Evolutionary conservation across 345 rosid genomes (phyloP).

Genomic region (Rubroshorea leprosula): DNA sequence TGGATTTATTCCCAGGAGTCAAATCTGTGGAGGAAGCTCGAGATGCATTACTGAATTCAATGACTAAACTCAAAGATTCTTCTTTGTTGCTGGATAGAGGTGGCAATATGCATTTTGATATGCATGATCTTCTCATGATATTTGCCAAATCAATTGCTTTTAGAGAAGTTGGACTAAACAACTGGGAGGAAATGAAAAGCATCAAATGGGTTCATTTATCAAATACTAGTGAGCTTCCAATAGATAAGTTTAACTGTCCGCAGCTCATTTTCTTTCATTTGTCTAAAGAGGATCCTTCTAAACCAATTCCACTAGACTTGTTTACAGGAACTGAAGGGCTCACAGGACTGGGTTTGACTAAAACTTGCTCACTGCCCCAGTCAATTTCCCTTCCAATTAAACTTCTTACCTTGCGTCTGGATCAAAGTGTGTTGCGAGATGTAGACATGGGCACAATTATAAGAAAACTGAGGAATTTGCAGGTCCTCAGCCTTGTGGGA

Average conservation of each 20-base stretch:
- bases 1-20: conserved; percentile 1
- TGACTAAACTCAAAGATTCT: not conserved
- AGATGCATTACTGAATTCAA: not conserved
- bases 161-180: not conserved
- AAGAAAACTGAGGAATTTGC: conserved; percentile 9
- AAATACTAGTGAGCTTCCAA: not conserved
- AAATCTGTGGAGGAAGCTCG: conserved; percentile 13
- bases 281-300: not conserved
- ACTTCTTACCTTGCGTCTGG: conserved; percentile 21
- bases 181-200: not conserved
- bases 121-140: conserved; percentile 15
- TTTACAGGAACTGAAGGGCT: conserved; percentile 6
- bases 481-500: conserved; percentile 13
- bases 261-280: conserved; percentile 7
- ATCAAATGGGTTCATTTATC: conserved; percentile 5
- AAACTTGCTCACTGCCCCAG: not conserved
- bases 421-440: not conserved
- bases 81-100: conserved; percentile 7
- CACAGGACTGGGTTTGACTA: conserved; percentile 10
- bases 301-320: not conserved
- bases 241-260: conserved; percentile 10
- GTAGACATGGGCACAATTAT: conserved; percentile 1
- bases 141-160: conserved; percentile 9
- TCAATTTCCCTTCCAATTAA: conserved; percentile 8
- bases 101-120: not conserved